Evolutionary conservation across 2,329 filamentous ascomycete species (phyloP).

Genomic region (Chaetomium sp.): DNA sequence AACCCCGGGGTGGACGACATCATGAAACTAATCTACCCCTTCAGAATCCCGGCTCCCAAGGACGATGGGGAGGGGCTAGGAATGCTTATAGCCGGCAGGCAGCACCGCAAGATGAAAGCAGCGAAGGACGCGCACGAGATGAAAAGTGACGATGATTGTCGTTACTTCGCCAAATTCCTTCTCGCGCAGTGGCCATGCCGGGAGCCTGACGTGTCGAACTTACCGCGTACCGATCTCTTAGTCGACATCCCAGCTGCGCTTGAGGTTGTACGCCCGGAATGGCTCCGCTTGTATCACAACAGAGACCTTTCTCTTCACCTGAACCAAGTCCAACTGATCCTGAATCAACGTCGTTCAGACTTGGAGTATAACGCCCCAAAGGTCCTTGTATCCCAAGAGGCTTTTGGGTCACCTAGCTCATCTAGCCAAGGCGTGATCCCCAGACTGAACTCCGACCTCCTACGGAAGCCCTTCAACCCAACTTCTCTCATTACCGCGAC

Average conservation of each 20-base stretch:
- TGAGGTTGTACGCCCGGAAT: slow-evolving; percentile 47
- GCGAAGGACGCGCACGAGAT: slow-evolving; percentile 38
- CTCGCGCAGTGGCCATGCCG: slow-evolving; percentile 49
- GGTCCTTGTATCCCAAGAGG: slow-evolving; percentile 1
- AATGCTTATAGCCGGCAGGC: background rate
- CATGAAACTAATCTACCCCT: background rate
- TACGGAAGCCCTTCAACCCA: slow-evolving; percentile 14
- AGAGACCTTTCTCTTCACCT: slow-evolving; percentile 49
- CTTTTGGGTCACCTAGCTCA: slow-evolving; percentile 5
- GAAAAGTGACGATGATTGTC: slow-evolving; percentile 41
- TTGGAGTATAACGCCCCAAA: slow-evolving; percentile 28
- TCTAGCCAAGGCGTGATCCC: slow-evolving; percentile 15
- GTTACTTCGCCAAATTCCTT: slow-evolving; percentile 45
- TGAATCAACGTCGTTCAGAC: slow-evolving; percentile 40
- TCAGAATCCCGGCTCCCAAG: background rate
- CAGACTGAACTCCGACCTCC: slow-evolving; percentile 24
- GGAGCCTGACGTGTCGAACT: background rate
- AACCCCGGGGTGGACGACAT: background rate
- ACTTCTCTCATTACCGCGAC: background rate
- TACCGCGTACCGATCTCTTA: slow-evolving; percentile 30
- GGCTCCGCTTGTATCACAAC: slow-evolving; percentile 53
- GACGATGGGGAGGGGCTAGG: background rate
- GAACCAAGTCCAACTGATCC: slow-evolving; percentile 45
- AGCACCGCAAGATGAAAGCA: slow-evolving; percentile 6
- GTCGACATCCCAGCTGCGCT: slow-evolving; percentile 47